These are phyloP conservation scores for Fraxinus excelsior DNA, from an alignment of 257 asterid species.

Conservation along the genomic window DNA sequence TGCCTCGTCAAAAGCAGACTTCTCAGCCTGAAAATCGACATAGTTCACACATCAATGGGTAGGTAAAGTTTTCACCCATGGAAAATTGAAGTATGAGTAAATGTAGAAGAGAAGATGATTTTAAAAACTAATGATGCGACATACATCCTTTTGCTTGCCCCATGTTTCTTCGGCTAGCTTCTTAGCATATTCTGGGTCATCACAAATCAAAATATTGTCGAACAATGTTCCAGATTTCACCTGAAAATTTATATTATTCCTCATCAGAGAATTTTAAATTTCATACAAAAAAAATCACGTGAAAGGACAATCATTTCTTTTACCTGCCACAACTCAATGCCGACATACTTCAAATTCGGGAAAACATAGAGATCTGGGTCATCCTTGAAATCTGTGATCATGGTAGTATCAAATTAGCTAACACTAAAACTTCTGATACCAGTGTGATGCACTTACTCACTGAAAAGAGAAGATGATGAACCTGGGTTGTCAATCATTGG, in stretches of 20 bases:
- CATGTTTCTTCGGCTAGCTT: slow-evolving; percentile 87
- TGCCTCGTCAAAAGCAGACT: slow-evolving; percentile 90
- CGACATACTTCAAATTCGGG: slow-evolving; percentile 92
- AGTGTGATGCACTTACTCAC: not conserved
- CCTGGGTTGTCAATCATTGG: slow-evolving; percentile 94
- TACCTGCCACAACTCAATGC: slow-evolving; percentile 99
- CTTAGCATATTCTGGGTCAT: slow-evolving; percentile 92
- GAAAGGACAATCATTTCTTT: not conserved
- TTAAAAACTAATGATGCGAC: slow-evolving; percentile 17
- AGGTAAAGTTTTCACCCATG: no score
- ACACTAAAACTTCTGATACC: not conserved
- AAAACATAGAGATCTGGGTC: slow-evolving; percentile 91
- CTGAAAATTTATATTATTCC: slow-evolving; percentile 33
- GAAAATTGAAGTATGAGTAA: not conserved
- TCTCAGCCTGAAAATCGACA: slow-evolving; percentile 68
- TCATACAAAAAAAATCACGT: no score
- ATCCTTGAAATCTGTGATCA: slow-evolving; percentile 79
- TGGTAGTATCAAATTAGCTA: slow-evolving; percentile 8
- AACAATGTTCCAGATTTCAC: slow-evolving; percentile 98
- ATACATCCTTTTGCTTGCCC: slow-evolving; percentile 94
- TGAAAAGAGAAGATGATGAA: slow-evolving; percentile 4
- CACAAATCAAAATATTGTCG: slow-evolving; percentile 79
- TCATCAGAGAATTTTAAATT: not conserved
- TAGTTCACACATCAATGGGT: not conserved
- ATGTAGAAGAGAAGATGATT: not conserved